phyloP scores from a whole-genome alignment of 31 red algal species.

The Asparagopsis taxiformis region DNA sequence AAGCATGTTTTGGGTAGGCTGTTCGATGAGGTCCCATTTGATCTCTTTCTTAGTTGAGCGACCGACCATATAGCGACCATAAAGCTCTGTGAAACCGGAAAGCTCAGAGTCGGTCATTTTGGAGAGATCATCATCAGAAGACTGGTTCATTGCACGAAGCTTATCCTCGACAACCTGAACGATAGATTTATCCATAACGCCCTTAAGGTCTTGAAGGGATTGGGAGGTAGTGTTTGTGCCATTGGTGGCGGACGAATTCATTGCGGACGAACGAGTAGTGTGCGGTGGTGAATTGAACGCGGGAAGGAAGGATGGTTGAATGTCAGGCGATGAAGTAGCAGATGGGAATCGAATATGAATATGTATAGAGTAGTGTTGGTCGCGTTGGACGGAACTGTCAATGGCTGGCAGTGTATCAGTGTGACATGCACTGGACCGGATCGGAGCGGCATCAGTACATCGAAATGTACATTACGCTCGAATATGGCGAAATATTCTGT shows the following conservation, averaged over 20 bases:
- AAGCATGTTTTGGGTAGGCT: conserved; percentile 89
- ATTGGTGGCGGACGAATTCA: conserved; percentile 20
- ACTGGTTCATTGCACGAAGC: conserved; percentile 69
- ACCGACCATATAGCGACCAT: conserved; percentile 87
- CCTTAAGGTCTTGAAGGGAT: conserved; percentile 75
- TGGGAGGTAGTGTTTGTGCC: conserved; percentile 36
- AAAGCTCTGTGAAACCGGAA: conserved; percentile 83
- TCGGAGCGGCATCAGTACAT: too few relatives aligned
- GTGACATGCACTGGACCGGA: too few relatives aligned
- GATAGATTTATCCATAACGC: conserved; percentile 81
- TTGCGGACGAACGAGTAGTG: not conserved
- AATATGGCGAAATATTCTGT: too few relatives aligned
- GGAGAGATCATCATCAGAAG: conserved; percentile 25
- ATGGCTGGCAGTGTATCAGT: too few relatives aligned
- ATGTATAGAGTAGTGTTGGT: too few relatives aligned
- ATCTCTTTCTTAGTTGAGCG: conserved; percentile 86
- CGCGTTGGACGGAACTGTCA: too few relatives aligned
- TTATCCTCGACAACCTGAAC: conserved; percentile 66
- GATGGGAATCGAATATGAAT: too few relatives aligned
- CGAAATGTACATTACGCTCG: too few relatives aligned
- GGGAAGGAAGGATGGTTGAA: not conserved
- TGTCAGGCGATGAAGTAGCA: not conserved
- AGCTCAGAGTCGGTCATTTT: conserved; percentile 92
- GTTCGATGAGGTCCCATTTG: conserved; percentile 94
- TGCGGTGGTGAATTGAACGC: too few relatives aligned